Conservation (phyloP, 352 stramenopile genomes). For the Phytophthora syringae region DNA sequence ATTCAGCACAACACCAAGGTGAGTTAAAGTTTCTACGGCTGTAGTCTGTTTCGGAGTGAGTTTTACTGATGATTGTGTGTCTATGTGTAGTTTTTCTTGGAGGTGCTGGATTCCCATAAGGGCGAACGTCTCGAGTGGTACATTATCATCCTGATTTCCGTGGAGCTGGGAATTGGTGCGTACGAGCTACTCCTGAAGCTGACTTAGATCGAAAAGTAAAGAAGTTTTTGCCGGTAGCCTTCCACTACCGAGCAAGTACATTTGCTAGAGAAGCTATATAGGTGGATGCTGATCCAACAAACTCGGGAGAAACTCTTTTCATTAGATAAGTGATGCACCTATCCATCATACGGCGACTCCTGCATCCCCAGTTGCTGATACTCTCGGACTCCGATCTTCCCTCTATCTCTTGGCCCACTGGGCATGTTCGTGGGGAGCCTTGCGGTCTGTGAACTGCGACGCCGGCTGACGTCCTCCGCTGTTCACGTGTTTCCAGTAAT, state of each 20-base stretch:
- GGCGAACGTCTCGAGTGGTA: constrained; percentile 96
- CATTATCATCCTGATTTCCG: constrained; percentile 97
- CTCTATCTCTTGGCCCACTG: constrained; percentile 71
- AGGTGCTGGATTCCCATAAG: constrained; percentile 97
- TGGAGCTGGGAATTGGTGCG: constrained; percentile 93
- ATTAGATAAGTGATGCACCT: constrained; percentile 7
- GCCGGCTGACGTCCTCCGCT: constrained; percentile 69
- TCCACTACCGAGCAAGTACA: neutral
- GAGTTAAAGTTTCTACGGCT: constrained; percentile 7
- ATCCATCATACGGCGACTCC: constrained; percentile 2
- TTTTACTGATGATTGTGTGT: constrained; percentile 14
- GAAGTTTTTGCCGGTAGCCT: constrained; percentile 3
- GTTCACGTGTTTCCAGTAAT: constrained; percentile 85
- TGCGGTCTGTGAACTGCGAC: constrained; percentile 81
- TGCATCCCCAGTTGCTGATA: constrained; percentile 7
- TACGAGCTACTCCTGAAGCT: constrained; percentile 86
- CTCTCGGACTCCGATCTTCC: too few relatives aligned
- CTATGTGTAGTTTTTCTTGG: constrained; percentile 93
- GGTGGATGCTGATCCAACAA: neutral
- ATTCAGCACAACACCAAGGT: constrained; percentile 98
- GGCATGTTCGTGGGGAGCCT: constrained; percentile 86
- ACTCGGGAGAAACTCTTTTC: constrained; percentile 7
- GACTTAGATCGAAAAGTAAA: constrained; percentile 36
- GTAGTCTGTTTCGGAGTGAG: too few relatives aligned
- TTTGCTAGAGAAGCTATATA: neutral